Conservation (phyloP, 805 yeast species). For the Pichia californica region DNA sequence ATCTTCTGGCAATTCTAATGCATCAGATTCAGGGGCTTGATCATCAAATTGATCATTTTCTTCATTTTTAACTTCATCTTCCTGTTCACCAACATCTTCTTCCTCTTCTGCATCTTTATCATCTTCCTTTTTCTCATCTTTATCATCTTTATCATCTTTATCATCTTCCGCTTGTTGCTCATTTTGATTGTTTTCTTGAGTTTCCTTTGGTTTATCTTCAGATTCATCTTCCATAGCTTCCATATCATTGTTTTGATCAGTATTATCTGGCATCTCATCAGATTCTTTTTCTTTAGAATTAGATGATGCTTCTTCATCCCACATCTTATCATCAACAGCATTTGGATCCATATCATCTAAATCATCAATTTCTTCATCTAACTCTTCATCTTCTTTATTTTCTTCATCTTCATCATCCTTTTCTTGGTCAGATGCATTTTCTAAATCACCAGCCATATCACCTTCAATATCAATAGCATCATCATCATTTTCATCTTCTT, state of each 20-base stretch:
- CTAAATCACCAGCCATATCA: slow-evolving; percentile 92
- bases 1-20: slow-evolving; percentile 88
- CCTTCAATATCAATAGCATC: slow-evolving; percentile 94
- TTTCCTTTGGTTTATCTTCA: slow-evolving; percentile 20
- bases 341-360: slow-evolving; percentile 88
- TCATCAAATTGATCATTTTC: slow-evolving; percentile 65
- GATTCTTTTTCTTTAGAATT: slow-evolving; percentile 76
- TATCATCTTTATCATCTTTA: slow-evolving; percentile 33
- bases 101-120: slow-evolving; percentile 49
- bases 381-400: slow-evolving; percentile 59
- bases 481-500: slow-evolving; percentile 69
- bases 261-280: slow-evolving; percentile 57
- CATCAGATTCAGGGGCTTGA: slow-evolving; percentile 75
- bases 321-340: slow-evolving; percentile 94
- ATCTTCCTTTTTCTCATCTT: slow-evolving; percentile 35
- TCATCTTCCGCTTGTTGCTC: slow-evolving; percentile 32
- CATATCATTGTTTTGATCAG: slow-evolving; percentile 36
- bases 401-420: slow-evolving; percentile 43
- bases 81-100: slow-evolving; percentile 77
- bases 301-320: slow-evolving; percentile 87
- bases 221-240: slow-evolving; percentile 33
- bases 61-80: slow-evolving; percentile 66
- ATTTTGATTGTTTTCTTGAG: slow-evolving; percentile 22
- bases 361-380: slow-evolving; percentile 87
- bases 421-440: slow-evolving; percentile 56